Evolutionary conservation across 78 protist species (phyloP).

Genomic region (Monocercomonoides exilis): DNA sequence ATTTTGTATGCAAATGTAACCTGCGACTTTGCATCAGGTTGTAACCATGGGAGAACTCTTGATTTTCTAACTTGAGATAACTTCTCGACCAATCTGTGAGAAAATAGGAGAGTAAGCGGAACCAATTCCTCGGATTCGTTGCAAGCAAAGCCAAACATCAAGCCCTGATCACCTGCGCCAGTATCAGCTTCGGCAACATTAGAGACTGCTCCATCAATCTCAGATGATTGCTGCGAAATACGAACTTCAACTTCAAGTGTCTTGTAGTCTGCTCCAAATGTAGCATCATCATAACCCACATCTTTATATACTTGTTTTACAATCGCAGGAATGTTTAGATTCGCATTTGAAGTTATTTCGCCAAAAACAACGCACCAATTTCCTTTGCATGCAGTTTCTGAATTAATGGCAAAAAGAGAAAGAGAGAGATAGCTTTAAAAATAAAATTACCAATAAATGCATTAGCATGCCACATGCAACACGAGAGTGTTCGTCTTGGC

Average conservation of each 20-base stretch:
- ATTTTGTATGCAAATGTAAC: conserved; percentile 93
- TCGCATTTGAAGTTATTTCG: conserved; percentile 94
- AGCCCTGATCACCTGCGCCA: conserved; percentile 99
- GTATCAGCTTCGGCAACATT: conserved; percentile 66
- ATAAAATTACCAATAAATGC: not conserved
- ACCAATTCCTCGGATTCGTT: conserved; percentile 82
- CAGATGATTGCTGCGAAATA: conserved; percentile 96
- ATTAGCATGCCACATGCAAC: conserved; percentile 76
- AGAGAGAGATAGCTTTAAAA: not conserved
- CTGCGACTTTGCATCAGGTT: conserved; percentile 98
- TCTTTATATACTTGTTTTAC: conserved; percentile 85
- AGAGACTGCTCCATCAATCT: conserved; percentile 96
- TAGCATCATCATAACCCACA: conserved; percentile 83
- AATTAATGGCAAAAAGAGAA: too few relatives aligned
- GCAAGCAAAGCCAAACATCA: conserved; percentile 99
- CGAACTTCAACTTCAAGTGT: conserved; percentile 90
- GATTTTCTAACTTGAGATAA: conserved; percentile 80
- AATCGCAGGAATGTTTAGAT: conserved; percentile 87
- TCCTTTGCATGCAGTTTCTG: conserved; percentile 89
- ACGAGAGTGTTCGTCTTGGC: conserved; percentile 83
- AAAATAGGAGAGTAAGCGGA: conserved; percentile 91
- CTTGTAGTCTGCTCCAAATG: conserved; percentile 73
- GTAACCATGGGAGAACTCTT: conserved; percentile 79
- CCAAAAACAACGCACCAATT: conserved; percentile 96
- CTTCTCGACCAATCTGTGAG: conserved; percentile 68